Evolutionary conservation across 2,329 filamentous ascomycete genomes (phyloP).

Genomic region (Hymenoscyphus repandus): DNA sequence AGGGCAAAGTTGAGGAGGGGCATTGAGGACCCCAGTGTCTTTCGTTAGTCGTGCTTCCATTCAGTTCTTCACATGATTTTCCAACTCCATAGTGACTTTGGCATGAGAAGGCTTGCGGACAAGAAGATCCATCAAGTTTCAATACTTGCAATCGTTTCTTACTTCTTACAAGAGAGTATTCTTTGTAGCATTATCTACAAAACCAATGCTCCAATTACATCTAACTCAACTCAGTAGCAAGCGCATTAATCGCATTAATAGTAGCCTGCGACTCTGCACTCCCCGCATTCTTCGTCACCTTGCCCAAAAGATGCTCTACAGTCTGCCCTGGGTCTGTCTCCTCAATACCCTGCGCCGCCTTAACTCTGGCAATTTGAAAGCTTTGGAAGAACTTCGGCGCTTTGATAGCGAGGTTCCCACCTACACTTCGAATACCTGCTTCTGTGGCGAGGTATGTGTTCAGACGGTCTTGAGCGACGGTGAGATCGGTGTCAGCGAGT

Average conservation of each 20-base stretch:
- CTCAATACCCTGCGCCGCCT: constrained; percentile 52
- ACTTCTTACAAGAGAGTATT: no score
- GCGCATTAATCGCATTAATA: constrained; percentile 44
- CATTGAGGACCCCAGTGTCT: no score
- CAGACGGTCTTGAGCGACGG: constrained; percentile 46
- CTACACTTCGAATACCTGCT: constrained; percentile 49
- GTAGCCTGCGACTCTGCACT: constrained; percentile 34
- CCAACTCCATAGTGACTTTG: no score
- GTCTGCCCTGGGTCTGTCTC: constrained; percentile 46
- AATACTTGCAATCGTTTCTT: no score
- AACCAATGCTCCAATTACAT: neutral
- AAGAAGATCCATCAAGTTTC: no score
- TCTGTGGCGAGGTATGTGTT: constrained; percentile 56
- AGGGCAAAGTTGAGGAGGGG: no score
- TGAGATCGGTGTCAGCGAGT: constrained; percentile 44
- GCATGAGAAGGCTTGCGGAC: no score
- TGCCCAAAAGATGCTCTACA: constrained; percentile 52
- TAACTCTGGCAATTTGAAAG: constrained; percentile 53
- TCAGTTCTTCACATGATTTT: no score
- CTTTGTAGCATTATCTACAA: no score
- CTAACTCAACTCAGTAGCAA: constrained; percentile 23
- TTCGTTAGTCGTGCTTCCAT: no score
- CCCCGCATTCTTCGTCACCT: constrained; percentile 50
- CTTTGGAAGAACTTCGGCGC: constrained; percentile 59
- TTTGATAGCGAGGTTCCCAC: constrained; percentile 51